Percentiles rank a stretch among this genome's conserved stretches.
phyloP scores from a whole-genome alignment of 805 yeast species.

The Candida oleophila region DNA sequence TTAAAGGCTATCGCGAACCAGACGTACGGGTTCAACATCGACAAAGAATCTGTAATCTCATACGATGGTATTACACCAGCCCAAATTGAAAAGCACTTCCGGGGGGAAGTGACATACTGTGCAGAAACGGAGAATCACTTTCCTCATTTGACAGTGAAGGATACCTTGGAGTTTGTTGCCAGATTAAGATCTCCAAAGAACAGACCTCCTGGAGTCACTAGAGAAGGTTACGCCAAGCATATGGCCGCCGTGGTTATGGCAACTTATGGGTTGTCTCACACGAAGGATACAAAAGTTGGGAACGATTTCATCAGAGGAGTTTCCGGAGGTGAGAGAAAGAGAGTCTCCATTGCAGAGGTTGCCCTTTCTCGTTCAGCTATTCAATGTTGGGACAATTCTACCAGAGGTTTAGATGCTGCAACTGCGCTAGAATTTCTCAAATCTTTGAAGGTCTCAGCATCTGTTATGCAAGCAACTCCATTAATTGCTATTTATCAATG shows the following conservation, averaged over 20 bases:
- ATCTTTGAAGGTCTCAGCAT: slow-evolving; percentile 59
- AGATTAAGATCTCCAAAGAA: slow-evolving; percentile 59
- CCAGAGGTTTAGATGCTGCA: slow-evolving; percentile 70
- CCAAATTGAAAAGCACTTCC: slow-evolving; percentile 50
- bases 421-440: slow-evolving; percentile 66
- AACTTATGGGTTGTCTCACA: slow-evolving; percentile 58
- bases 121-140: slow-evolving; percentile 70
- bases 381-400: slow-evolving; percentile 68
- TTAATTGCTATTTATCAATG: slow-evolving; percentile 69
- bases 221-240: slow-evolving; percentile 54
- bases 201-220: slow-evolving; percentile 56
- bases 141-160: slow-evolving; percentile 66
- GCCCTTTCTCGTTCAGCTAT: slow-evolving; percentile 52
- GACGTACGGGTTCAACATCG: slow-evolving; percentile 58
- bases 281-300: slow-evolving; percentile 63
- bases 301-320: slow-evolving; percentile 67
- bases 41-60: slow-evolving; percentile 42
- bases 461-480: slow-evolving; percentile 55
- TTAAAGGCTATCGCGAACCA: slow-evolving; percentile 64
- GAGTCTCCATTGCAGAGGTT: slow-evolving; percentile 69
- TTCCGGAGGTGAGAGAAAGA: slow-evolving; percentile 72
- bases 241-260: slow-evolving; percentile 53
- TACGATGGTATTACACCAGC: slow-evolving; percentile 55
- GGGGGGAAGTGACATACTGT: slow-evolving; percentile 71
- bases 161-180: slow-evolving; percentile 66